Evolutionary conservation across 83 land plant genomes (phyloP), one percentile per base, ranked within the genome.

Genomic region (Picea engelmannii): DNA sequence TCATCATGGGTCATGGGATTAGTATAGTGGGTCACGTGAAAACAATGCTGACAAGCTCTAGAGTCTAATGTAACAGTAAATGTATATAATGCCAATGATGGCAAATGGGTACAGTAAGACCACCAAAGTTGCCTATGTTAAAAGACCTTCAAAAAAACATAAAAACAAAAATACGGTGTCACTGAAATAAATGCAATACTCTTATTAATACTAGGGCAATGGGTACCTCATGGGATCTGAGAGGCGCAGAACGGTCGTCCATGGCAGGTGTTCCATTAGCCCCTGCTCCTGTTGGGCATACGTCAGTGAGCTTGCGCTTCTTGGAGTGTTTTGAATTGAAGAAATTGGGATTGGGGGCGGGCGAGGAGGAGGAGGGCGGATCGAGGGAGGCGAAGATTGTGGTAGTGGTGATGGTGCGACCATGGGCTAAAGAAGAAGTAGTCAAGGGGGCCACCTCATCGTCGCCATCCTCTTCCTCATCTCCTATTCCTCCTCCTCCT

Each of bases 401-500:
- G 59, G 59, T 13, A 55, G 59, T 12, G 27, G 77, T 44, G 31
- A 24, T 25, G 27, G 77, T 42, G 23, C 16, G 58, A 15, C 77
- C 77, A 18, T 11, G 27, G 49, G 18, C 44, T 74, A 47, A 47
- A 55, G 59, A 55, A 55, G 59, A 55, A 13, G 59, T 12, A 55
- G 58, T 42, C 59, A 4, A 44, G 59, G 77, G 77, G 58, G 77
- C 77, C 77, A 74, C 77, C n/a, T 74, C 77, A 74, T 42, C 77
- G 4, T 74, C 77, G 6, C 44, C 77, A 3, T n/a, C 58, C 21
- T 74, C 77, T 55, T 74, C 77, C 24, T 74, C 58, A 13, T 74
- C 77, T 74, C 77, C n/a, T 74, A 49, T 4, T 74, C 77, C 77
- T 74, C 58, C 77, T 74, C 77, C 42, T 47, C 77, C 77, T 74